These are phyloP conservation scores for Rhypophila decipiens DNA, from an alignment of 495 filamentous ascomycete genomes.

Conservation along the genomic window DNA sequence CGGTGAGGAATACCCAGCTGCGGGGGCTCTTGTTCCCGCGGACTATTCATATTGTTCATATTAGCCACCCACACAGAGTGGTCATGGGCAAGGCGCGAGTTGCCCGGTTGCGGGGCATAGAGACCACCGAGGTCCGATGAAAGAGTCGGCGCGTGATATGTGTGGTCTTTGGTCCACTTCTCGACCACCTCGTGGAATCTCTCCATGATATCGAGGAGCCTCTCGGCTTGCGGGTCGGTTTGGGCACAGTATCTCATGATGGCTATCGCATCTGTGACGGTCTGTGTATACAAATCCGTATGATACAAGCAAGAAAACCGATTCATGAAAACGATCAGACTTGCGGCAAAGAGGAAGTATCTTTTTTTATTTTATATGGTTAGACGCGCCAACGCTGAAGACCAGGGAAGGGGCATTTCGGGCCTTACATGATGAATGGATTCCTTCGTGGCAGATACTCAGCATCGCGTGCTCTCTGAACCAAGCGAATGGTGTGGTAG, in stretches of 20 bases:
- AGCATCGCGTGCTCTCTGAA: constrained; percentile 51
- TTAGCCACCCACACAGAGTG: constrained; percentile 2
- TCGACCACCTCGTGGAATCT: constrained; percentile 52
- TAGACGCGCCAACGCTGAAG: too few species aligned
- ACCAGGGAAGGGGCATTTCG: too few species aligned
- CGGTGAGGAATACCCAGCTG: constrained; percentile 4
- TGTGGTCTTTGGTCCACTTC: constrained; percentile 34
- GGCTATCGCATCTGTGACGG: constrained; percentile 51
- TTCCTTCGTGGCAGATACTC: constrained; percentile 60
- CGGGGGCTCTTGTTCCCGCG: constrained; percentile 1
- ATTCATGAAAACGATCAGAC: constrained; percentile 60
- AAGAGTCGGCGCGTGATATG: constrained; percentile 32
- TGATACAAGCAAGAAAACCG: constrained; percentile 61
- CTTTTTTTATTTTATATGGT: too few species aligned
- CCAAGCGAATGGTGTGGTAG: constrained; percentile 56
- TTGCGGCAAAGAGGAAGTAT: constrained; percentile 68
- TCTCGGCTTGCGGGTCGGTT: constrained; percentile 57
- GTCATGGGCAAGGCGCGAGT: constrained; percentile 6
- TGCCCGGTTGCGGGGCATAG: constrained; percentile 13
- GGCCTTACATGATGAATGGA: constrained; percentile 58
- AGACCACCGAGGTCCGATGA: constrained; percentile 30
- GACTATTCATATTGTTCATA: neutral
- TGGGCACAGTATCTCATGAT: constrained; percentile 58
- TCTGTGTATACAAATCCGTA: constrained; percentile 47
- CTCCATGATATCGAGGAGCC: constrained; percentile 57